These are phyloP conservation scores for Neurospora sp. DNA, from an alignment of 495 filamentous ascomycete genomes.

Conservation along the genomic window DNA sequence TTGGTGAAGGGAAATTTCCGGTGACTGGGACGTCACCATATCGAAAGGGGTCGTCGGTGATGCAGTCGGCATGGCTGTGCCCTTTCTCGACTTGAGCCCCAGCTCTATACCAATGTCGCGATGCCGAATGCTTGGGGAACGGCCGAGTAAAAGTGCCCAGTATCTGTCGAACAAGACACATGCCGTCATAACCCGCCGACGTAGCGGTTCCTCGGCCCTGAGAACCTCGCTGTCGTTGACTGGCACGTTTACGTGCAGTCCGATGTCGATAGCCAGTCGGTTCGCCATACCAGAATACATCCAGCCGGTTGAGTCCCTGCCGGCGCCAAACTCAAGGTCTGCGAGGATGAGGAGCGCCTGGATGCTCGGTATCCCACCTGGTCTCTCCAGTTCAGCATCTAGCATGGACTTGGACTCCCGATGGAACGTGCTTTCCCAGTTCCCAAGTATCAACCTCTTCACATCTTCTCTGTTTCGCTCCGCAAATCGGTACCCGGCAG, in stretches of 20 bases:
- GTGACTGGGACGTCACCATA: slow-evolving; percentile 10
- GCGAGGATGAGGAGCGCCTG: slow-evolving; percentile 40
- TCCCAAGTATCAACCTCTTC: slow-evolving; percentile 31
- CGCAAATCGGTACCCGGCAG: slow-evolving; percentile 40
- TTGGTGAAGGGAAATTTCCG: slow-evolving; percentile 34
- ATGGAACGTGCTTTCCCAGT: slow-evolving; percentile 41
- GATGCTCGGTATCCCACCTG: slow-evolving; percentile 39
- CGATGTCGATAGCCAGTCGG: slow-evolving; percentile 40
- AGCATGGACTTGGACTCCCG: slow-evolving; percentile 43
- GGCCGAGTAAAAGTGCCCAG: slow-evolving; percentile 40
- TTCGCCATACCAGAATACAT: slow-evolving; percentile 41
- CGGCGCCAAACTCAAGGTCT: slow-evolving; percentile 42
- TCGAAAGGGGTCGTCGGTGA: background rate
- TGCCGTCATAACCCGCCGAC: slow-evolving; percentile 37
- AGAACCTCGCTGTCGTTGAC: slow-evolving; percentile 30
- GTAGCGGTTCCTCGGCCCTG: background rate
- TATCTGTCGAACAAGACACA: slow-evolving; percentile 44
- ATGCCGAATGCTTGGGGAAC: slow-evolving; percentile 41
- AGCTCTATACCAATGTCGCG: slow-evolving; percentile 37
- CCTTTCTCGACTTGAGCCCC: slow-evolving; percentile 14
- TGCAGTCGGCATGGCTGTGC: background rate
- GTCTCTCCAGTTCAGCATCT: slow-evolving; percentile 39
- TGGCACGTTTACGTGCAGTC: slow-evolving; percentile 36
- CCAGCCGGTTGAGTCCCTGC: slow-evolving; percentile 42
- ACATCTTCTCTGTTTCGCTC: slow-evolving; percentile 38